phyloP scores from a whole-genome alignment of 192 early-diverging fungal genomes.

The Gaertneriomyces semiglobifer region DNA sequence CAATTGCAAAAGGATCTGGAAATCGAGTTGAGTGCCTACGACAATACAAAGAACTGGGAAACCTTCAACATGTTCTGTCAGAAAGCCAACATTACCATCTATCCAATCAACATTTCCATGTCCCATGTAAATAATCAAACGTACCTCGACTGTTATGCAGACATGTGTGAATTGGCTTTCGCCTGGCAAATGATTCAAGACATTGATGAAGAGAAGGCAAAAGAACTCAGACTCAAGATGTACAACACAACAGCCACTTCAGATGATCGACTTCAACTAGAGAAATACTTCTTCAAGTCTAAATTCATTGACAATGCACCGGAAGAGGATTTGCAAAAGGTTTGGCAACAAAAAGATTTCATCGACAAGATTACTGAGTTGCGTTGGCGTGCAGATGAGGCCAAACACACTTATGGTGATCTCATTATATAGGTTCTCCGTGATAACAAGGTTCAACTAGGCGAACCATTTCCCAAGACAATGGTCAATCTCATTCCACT shows the following conservation, averaged over 20 bases:
- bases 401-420: too few relatives aligned
- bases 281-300: slow-evolving; percentile 7
- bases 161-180: neutral
- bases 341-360: neutral
- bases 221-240: neutral
- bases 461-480: neutral
- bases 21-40: slow-evolving; percentile 6
- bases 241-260: slow-evolving; percentile 6
- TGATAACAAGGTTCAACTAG: slow-evolving; percentile 1
- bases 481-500: slow-evolving; percentile 11
- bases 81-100: slow-evolving; percentile 17
- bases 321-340: neutral
- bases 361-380: neutral
- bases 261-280: neutral
- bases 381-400: neutral
- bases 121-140: neutral
- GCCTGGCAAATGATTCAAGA: slow-evolving; percentile 5
- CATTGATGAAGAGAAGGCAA: neutral
- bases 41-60: slow-evolving; percentile 15
- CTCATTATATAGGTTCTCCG: slow-evolving; percentile 6
- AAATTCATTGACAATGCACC: neutral
- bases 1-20: slow-evolving; percentile 20
- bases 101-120: neutral
- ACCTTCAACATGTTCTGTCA: slow-evolving; percentile 16
- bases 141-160: slow-evolving; percentile 1